Evolutionary conservation across 2,329 filamentous ascomycete genomes (phyloP), one percentile per base, ranked within the genome.

Genomic region (Trichoderma hamatum): DNA sequence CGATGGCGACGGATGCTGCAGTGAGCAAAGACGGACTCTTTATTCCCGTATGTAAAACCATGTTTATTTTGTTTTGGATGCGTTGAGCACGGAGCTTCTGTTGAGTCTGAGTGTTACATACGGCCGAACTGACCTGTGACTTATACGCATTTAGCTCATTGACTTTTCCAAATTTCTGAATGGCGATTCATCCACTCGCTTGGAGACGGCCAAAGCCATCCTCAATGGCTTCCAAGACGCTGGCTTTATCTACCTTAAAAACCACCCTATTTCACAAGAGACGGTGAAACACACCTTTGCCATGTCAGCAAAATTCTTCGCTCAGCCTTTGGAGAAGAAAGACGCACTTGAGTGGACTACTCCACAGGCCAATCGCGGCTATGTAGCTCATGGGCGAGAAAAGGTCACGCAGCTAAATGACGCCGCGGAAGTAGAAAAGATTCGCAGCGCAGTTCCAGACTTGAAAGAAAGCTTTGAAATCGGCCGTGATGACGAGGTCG

Each of bases 181-280:
- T 69, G 91, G 91, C 39, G 84, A 85, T 24, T 81, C 86, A 0
- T 75, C 83, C 11, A 83, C 91, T 73, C 91, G 90, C 73, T 82
- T 85, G 62, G 80, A 85, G 54, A 89, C 92, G 1, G 94, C 93
- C 26, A 80, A 88, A 65, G 88, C 90, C 51, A 89, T 97, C 73
- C 88, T 95, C 14, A 77, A 88, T 65, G 94, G 92, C 52, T 97
- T 97, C 82, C 91, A 94, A 75, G 90, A 87, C 1, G 92, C 94
- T 2, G 94, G 94, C 69, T 97, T 97, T 83, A 87, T 97, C 76
- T 97, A 97, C 80, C 87, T 97, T 49, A 90, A 90, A 74, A 92
- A 95, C 79, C 90, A 95, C 73, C 87, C 91, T 51, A 90, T 97
- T 70, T 80, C 89, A 0, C 75, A 86, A 3, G 81, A 85, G 10